Percentiles rank a stretch among this genome's conserved stretches.
These are phyloP conservation scores for Pyrenophora seminiperda DNA, from an alignment of 2,329 filamentous ascomycete genomes.

Conservation along the genomic window DNA sequence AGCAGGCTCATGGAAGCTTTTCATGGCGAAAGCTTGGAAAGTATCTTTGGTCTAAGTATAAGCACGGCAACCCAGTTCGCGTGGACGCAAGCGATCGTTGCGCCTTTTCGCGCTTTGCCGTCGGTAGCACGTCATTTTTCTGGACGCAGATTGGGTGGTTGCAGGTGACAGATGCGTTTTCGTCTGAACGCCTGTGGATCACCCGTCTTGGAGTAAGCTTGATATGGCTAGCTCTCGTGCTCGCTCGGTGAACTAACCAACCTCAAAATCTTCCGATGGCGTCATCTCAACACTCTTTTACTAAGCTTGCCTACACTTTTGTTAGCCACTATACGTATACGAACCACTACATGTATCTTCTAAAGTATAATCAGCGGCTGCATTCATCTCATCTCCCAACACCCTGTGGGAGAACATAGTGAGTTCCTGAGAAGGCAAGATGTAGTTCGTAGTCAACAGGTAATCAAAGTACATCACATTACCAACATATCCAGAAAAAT, in stretches of 20 bases:
- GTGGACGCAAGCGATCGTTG: slow-evolving; percentile 5
- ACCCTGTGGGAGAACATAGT: no score
- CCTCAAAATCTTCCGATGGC: background rate
- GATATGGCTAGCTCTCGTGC: background rate
- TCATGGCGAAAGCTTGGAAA: slow-evolving; percentile 28
- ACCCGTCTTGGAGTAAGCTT: background rate
- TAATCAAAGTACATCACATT: no score
- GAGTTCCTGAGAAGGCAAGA: no score
- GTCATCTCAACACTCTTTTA: background rate
- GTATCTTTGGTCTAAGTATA: background rate
- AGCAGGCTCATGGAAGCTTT: slow-evolving; percentile 20
- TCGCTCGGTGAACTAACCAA: background rate
- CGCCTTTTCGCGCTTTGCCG: slow-evolving; percentile 4
- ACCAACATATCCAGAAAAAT: no score
- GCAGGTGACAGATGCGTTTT: slow-evolving; percentile 4
- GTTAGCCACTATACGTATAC: no score
- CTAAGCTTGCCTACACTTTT: no score
- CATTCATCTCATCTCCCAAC: no score
- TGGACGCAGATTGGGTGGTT: slow-evolving; percentile 22
- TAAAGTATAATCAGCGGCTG: no score
- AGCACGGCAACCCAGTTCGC: slow-evolving; percentile 11
- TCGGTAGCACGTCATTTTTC: slow-evolving; percentile 29
- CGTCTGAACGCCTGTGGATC: background rate
- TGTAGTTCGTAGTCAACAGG: no score
- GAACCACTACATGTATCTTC: no score